phyloP scores from a whole-genome alignment of 352 stramenopile species.

The Globisporangium heterothallicum region DNA sequence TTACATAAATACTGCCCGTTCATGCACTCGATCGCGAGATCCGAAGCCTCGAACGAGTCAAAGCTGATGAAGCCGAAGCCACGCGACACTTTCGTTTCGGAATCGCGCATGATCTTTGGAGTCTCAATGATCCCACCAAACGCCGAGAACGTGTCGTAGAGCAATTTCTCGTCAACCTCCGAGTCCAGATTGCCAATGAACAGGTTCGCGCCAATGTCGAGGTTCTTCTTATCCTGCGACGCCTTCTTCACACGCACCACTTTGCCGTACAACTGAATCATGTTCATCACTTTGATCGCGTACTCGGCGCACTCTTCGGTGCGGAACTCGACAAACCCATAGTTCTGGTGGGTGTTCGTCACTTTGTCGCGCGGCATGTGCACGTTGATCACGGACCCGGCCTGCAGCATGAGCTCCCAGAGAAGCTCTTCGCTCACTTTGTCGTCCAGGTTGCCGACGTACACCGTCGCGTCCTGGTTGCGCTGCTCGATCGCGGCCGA shows the following conservation, averaged over 20 bases:
- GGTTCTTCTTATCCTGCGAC: conserved; percentile 91
- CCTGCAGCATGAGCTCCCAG: conserved; percentile 94
- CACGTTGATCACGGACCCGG: conserved; percentile 95
- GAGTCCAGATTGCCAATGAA: conserved; percentile 97
- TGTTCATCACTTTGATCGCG: conserved; percentile 98
- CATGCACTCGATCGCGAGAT: conserved; percentile 99
- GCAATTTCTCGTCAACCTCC: conserved; percentile 98
- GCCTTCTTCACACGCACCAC: conserved; percentile 96
- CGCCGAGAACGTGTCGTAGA: conserved; percentile 99
- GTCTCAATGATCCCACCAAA: conserved; percentile 97
- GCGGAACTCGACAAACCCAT: conserved; percentile 99
- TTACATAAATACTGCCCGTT: conserved; percentile 98
- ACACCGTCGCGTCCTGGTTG: conserved; percentile 96
- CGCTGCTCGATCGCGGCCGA: conserved; percentile 84
- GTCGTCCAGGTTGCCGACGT: conserved; percentile 98
- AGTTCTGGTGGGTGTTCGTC: conserved; percentile 93
- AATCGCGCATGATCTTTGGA: conserved; percentile 94
- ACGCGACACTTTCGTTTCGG: conserved; percentile 88
- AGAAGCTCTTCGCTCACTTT: conserved; percentile 95
- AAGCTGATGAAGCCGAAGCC: conserved; percentile 98
- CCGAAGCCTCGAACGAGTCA: conserved; percentile 95
- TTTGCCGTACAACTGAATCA: conserved; percentile 97
- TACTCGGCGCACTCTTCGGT: conserved; percentile 97
- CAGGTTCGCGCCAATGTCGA: conserved; percentile 98
- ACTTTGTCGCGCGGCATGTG: conserved; percentile 99